Conservation (phyloP, 805 yeast genomes). For the Zygoascus flipseniorum region DNA sequence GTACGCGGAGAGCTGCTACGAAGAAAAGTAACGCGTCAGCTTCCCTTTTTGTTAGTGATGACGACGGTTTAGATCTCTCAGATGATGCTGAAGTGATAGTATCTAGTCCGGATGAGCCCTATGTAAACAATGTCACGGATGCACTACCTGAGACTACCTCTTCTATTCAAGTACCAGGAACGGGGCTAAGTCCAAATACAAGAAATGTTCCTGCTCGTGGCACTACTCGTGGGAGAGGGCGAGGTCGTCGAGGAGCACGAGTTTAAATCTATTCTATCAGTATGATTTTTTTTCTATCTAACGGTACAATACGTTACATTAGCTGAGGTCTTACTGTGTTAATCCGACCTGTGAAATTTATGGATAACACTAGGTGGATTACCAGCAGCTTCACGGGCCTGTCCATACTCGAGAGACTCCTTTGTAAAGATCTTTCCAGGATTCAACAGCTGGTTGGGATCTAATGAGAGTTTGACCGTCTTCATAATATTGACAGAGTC, state of each 20-base stretch:
- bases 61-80: neutral
- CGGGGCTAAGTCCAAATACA: neutral
- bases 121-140: neutral
- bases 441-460: conserved; percentile 63
- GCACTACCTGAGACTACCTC: no score
- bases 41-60: neutral
- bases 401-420: conserved; percentile 11
- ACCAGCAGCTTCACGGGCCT: conserved; percentile 2
- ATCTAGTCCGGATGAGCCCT: neutral
- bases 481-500: conserved; percentile 68
- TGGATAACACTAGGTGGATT: neutral
- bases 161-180: neutral
- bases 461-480: conserved; percentile 59
- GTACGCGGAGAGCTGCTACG: neutral
- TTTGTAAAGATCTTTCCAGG: conserved; percentile 64
- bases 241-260: conserved; percentile 1
- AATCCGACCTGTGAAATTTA: neutral
- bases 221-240: neutral
- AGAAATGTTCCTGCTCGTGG: neutral
- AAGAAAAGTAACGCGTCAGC: neutral
- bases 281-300: no score
- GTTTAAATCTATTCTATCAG: neutral
- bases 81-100: neutral
- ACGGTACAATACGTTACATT: no score
- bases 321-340: no score